These are phyloP conservation scores for Fusarium sp. DNA, from an alignment of 2,329 filamentous ascomycete genomes.

Conservation along the genomic window DNA sequence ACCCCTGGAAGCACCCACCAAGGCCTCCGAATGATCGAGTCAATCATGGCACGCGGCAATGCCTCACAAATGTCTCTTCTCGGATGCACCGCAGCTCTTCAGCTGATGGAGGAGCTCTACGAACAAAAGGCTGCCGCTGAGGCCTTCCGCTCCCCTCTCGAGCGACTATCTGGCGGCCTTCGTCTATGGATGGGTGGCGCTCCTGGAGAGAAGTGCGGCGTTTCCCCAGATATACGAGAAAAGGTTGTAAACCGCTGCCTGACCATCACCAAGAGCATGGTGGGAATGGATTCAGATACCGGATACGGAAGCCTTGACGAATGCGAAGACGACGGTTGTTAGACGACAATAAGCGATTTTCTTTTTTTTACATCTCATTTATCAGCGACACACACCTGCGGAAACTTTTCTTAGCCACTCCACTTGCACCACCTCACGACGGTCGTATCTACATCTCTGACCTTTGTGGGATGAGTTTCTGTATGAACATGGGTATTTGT, in stretches of 20 bases:
- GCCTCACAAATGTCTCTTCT: slow-evolving; percentile 65
- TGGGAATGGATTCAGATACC: slow-evolving; percentile 71
- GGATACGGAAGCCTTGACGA: slow-evolving; percentile 71
- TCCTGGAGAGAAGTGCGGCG: slow-evolving; percentile 63
- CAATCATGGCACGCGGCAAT: slow-evolving; percentile 59
- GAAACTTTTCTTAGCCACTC: slow-evolving; percentile 16
- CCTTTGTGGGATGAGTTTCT: slow-evolving; percentile 41
- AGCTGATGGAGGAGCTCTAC: slow-evolving; percentile 67
- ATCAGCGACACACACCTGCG: slow-evolving; percentile 18
- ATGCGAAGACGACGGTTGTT: slow-evolving; percentile 53
- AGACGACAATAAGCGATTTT: slow-evolving; percentile 28
- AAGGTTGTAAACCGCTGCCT: slow-evolving; percentile 69
- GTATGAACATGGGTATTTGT: slow-evolving; percentile 48
- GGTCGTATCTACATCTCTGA: slow-evolving; percentile 15
- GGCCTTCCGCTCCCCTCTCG: slow-evolving; percentile 62
- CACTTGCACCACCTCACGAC: slow-evolving; percentile 31
- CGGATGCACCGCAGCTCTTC: slow-evolving; percentile 69
- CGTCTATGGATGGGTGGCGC: slow-evolving; percentile 71
- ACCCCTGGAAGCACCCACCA: slow-evolving; percentile 52
- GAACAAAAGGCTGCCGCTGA: slow-evolving; percentile 61
- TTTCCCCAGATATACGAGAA: slow-evolving; percentile 64
- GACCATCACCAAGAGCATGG: slow-evolving; percentile 65
- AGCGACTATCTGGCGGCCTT: slow-evolving; percentile 68
- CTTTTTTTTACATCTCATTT: slow-evolving; percentile 6
- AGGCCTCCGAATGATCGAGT: slow-evolving; percentile 62